A percentile compares a stretch with the other conserved stretches of the same genome.
phyloP scores from a whole-genome alignment of 108 stramenopile genomes.

The Skeletonema costatum region DNA sequence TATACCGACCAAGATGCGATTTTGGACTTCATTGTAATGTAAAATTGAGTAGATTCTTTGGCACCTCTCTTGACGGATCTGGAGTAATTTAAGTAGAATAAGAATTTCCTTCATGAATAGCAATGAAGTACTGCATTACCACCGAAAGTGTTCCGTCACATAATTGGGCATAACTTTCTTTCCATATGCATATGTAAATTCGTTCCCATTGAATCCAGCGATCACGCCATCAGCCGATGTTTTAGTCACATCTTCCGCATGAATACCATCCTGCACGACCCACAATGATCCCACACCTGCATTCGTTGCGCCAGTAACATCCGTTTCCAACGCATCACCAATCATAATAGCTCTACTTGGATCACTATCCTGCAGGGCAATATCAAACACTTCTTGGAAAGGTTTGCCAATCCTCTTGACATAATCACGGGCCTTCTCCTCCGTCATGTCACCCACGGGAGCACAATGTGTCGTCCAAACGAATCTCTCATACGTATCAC shows the following conservation, averaged over 20 bases:
- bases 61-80: too few species aligned
- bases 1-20: too few species aligned
- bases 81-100: too few species aligned
- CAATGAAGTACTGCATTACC: constrained; percentile 12
- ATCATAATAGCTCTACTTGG: constrained; percentile 64
- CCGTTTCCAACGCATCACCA: constrained; percentile 89
- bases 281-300: constrained; percentile 63
- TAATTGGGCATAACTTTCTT: constrained; percentile 25
- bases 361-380: constrained; percentile 47
- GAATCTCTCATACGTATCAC: constrained; percentile 67
- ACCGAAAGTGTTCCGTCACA: constrained; percentile 41
- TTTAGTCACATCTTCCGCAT: constrained; percentile 48
- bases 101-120: neutral
- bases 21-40: too few species aligned
- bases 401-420: constrained; percentile 84
- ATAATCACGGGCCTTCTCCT: constrained; percentile 20
- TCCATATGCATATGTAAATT: constrained; percentile 39
- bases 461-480: constrained; percentile 44
- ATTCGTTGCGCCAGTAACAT: constrained; percentile 63
- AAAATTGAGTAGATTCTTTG: too few species aligned
- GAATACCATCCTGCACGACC: constrained; percentile 77
- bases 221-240: constrained; percentile 48
- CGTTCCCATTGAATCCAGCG: constrained; percentile 55
- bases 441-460: constrained; percentile 40
- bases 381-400: constrained; percentile 74